phyloP scores from a whole-genome alignment of 179 eudicot genomes.

The Carnegiea gigantea region DNA sequence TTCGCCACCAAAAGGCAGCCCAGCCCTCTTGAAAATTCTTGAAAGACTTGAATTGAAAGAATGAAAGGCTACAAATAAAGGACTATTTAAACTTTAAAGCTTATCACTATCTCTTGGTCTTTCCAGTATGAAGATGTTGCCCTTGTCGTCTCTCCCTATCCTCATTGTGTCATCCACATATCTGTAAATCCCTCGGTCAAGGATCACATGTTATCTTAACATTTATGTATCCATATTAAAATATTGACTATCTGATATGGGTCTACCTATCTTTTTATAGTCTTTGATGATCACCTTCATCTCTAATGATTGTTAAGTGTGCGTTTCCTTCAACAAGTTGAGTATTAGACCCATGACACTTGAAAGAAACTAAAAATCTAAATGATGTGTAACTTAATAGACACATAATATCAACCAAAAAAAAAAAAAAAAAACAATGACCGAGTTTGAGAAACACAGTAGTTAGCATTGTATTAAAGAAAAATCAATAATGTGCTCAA shows the following conservation, averaged over 20 bases:
- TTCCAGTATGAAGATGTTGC: slow-evolving; percentile 75
- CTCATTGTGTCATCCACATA: slow-evolving; percentile 73
- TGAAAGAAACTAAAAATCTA: no score
- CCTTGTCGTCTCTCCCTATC: slow-evolving; percentile 87
- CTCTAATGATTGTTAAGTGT: no score
- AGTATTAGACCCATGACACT: no score
- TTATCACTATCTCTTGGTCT: slow-evolving; percentile 37
- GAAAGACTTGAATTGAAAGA: neutral
- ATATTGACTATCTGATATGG: neutral
- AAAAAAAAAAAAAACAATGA: no score
- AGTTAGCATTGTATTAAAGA: no score
- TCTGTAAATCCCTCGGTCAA: slow-evolving; percentile 42
- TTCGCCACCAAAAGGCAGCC: neutral
- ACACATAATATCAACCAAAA: no score
- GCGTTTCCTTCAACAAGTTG: no score
- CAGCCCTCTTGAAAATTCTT: slow-evolving; percentile 1
- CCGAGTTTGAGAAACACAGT: no score
- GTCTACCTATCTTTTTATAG: neutral
- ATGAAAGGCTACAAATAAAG: neutral
- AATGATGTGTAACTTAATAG: no score
- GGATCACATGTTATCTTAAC: slow-evolving; percentile 15
- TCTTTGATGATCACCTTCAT: no score
- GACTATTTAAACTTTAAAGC: neutral
- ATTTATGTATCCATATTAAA: neutral
- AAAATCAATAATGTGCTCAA: no score